Percentiles rank a stretch among this genome's conserved stretches.
phyloP scores from a whole-genome alignment of 768 basidiomycete genomes.

The Amanita inopinata region DNA sequence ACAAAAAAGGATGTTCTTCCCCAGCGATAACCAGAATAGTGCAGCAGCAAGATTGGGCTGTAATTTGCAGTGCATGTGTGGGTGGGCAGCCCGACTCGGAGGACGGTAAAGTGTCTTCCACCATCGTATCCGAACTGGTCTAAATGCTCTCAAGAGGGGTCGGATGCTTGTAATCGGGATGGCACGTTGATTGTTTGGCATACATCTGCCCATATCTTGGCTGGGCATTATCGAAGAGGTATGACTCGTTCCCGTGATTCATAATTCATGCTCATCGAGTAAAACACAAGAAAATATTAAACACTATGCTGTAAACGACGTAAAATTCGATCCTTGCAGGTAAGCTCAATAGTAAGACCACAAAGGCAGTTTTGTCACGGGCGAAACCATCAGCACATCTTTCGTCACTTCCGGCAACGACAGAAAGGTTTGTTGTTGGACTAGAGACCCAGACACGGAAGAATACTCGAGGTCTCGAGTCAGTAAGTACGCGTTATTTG shows the following conservation, averaged over 20 bases:
- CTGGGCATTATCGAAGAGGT: slow-evolving; percentile 14
- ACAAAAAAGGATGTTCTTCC: slow-evolving; percentile 6
- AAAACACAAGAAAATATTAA: slow-evolving; percentile 18
- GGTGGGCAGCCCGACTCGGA: slow-evolving; percentile 32
- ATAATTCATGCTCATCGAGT: not conserved
- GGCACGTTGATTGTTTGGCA: slow-evolving; percentile 38
- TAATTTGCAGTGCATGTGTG: slow-evolving; percentile 34
- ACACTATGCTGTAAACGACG: slow-evolving; percentile 46
- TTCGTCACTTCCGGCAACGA: slow-evolving; percentile 44
- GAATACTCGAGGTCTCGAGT: slow-evolving; percentile 7
- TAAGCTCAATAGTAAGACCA: slow-evolving; percentile 15
- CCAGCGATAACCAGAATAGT: slow-evolving; percentile 44
- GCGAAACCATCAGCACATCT: slow-evolving; percentile 20
- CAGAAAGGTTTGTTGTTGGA: slow-evolving; percentile 32
- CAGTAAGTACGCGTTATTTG: slow-evolving; percentile 9
- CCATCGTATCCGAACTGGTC: not conserved
- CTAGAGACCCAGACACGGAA: slow-evolving; percentile 18
- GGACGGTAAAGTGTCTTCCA: slow-evolving; percentile 15
- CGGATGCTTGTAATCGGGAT: slow-evolving; percentile 33
- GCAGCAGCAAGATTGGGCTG: slow-evolving; percentile 32
- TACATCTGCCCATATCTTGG: slow-evolving; percentile 14
- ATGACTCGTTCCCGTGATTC: slow-evolving; percentile 7
- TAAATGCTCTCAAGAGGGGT: slow-evolving; percentile 16
- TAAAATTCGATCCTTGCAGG: slow-evolving; percentile 44
- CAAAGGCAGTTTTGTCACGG: slow-evolving; percentile 7